Base-by-base conservation (phyloP, 768 basidiomycete genomes). In the Boletus bicolor region DNA sequence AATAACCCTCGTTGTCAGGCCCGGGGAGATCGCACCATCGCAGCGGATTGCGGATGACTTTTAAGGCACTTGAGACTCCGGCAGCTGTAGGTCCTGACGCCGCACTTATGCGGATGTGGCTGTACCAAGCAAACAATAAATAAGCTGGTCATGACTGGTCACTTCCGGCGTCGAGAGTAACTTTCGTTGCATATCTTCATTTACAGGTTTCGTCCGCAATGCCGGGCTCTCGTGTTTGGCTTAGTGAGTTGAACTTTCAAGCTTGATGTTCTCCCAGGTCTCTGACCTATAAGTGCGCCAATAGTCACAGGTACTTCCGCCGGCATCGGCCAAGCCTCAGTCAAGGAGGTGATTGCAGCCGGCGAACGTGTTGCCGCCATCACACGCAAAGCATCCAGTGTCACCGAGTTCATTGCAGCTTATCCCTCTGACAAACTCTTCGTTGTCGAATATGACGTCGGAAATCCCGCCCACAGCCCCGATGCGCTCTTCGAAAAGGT, bases 221-320 rank as follows among this genome's bases (percentile, higher is more conserved):
- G 64, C 56, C 57, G 0, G 30, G n/a, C 30, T 65, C 64, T 45
- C 64, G 64, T 15, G 64, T 65, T 48, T 66, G 64, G 64, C 49
- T 65, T 49, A 51, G 64, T 65, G 49, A 48, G 64, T 56, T 14
- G 5, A 7, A 24, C 15, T 5, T 14, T 41, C 15, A 30, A 30
- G 5, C 5, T 34, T 11, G 2, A 26, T 44, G 32, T 7, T 28
- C 21, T n/a, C 3, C 6, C 44, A 15, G 21, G 10, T 41, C 8
- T 54, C 51, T 65, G 24, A 57, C 32, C 12, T 14, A 11, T 24
- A 11, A 30, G 1, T 38, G 26, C 19, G 19, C 17, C 10, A 14
- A 39, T 10, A 76, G 80, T 77, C 44, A 78, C 76, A 17, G 78
- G 77, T 39, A 63, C 76, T 4, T 75, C 74, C 1, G 55, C 73